Evolutionary conservation across 2,329 filamentous ascomycete genomes (phyloP).

Genomic region (Ceratocystis eucalypticola): DNA sequence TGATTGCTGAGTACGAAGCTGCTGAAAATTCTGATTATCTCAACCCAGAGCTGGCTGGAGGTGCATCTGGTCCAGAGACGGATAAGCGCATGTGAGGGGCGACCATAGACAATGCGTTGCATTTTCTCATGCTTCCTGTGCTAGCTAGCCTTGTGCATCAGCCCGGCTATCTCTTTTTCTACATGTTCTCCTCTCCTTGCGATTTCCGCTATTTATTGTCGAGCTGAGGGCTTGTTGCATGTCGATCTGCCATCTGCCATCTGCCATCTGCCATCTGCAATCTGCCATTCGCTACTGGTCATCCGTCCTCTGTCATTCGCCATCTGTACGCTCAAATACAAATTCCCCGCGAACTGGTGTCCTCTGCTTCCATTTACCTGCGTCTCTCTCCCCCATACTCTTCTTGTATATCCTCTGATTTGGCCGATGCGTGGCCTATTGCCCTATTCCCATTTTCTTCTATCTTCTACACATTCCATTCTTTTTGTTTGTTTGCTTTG

Average conservation of each 20-base stretch:
- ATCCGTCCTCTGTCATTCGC: no score
- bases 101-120: background rate
- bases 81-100: conserved; percentile 15
- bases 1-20: conserved; percentile 91
- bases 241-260: background rate
- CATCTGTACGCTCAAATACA: background rate
- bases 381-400: no score
- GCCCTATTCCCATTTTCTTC: background rate
- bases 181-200: background rate
- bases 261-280: no score
- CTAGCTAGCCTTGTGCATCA: no score
- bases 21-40: conserved; percentile 86
- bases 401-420: no score
- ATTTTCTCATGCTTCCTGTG: background rate
- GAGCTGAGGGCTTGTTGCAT: background rate
- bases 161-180: no score
- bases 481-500: background rate
- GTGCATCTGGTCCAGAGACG: conserved; percentile 22
- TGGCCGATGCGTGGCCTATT: background rate
- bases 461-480: background rate
- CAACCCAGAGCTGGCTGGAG: conserved; percentile 51
- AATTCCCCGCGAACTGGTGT: background rate
- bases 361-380: background rate
- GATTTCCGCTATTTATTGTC: background rate
- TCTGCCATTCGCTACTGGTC: no score